phyloP scores from a whole-genome alignment of 2,329 filamentous ascomycete genomes.

The Geosmithia flava region DNA sequence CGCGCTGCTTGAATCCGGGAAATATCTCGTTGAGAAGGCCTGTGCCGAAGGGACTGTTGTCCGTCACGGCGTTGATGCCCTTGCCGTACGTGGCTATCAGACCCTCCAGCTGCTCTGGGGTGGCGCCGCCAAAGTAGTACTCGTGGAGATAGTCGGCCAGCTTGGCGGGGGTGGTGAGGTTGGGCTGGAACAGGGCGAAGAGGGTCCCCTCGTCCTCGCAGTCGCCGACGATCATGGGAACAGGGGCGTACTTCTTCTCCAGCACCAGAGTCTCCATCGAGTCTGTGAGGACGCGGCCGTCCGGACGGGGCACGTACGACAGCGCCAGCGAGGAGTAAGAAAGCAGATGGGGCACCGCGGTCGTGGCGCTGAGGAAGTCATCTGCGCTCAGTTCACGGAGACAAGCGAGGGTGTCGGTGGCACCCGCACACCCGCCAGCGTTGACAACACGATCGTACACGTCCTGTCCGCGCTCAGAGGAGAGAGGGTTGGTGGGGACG shows the following conservation, averaged over 20 bases:
- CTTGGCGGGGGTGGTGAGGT: constrained; percentile 41
- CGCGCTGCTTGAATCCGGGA: constrained; percentile 51
- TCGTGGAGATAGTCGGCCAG: constrained; percentile 38
- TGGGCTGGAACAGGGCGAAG: constrained; percentile 45
- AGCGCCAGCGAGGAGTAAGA: constrained; percentile 45
- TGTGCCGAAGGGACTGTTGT: constrained; percentile 50
- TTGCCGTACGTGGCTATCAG: constrained; percentile 43
- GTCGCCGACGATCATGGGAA: constrained; percentile 52
- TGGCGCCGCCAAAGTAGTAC: constrained; percentile 34
- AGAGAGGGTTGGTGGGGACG: constrained; percentile 36
- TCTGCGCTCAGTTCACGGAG: constrained; percentile 39
- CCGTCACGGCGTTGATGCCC: constrained; percentile 30
- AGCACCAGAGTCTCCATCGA: constrained; percentile 37
- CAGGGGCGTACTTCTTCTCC: constrained; percentile 36
- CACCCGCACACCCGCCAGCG: constrained; percentile 39
- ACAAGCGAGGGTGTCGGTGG: constrained; percentile 36
- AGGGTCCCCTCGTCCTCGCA: constrained; percentile 57
- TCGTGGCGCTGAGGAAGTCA: constrained; percentile 40
- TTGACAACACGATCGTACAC: constrained; percentile 39
- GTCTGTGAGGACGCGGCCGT: constrained; percentile 37
- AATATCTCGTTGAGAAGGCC: constrained; percentile 45
- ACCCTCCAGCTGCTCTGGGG: constrained; percentile 23
- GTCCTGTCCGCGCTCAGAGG: constrained; percentile 41
- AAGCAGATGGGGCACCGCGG: constrained; percentile 43
- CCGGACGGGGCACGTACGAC: constrained; percentile 49